Evolutionary conservation across 306 rosid species (phyloP).

Genomic region (Castanea mollissima): DNA sequence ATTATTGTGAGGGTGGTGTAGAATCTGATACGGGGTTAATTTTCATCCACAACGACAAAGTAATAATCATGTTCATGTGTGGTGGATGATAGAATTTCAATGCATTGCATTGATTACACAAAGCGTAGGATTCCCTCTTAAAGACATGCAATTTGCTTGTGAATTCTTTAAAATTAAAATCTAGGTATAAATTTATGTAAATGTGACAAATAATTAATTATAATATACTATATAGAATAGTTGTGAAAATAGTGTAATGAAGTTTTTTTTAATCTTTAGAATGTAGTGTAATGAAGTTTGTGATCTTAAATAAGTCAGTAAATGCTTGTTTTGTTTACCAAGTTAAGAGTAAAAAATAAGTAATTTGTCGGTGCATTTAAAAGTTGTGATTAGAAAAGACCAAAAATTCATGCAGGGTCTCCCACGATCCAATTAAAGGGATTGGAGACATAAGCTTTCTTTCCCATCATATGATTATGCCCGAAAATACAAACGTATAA

Average conservation of each 20-base stretch:
- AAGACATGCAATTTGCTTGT: neutral
- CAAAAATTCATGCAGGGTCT: neutral
- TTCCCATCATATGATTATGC: neutral
- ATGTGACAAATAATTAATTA: too few species aligned
- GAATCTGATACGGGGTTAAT: neutral
- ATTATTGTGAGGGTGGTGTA: neutral
- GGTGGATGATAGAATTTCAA: neutral
- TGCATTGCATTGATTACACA: neutral
- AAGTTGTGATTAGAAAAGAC: neutral
- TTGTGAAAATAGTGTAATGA: too few species aligned
- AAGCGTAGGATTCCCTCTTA: conserved; percentile 17
- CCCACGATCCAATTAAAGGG: neutral
- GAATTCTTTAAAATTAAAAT: neutral
- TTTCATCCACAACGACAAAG: conserved; percentile 18
- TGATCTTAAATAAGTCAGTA: neutral
- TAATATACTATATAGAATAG: too few species aligned
- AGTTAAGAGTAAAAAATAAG: neutral
- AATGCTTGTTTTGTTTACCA: neutral
- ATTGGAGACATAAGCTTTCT: neutral
- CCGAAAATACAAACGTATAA: neutral
- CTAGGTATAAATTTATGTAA: accelerated
- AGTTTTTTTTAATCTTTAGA: too few species aligned
- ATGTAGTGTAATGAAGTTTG: too few species aligned
- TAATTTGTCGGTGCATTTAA: neutral
- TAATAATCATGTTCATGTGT: neutral